phyloP scores from a whole-genome alignment of 495 filamentous ascomycete species.

The Friedmanniomyces endolithicus region DNA sequence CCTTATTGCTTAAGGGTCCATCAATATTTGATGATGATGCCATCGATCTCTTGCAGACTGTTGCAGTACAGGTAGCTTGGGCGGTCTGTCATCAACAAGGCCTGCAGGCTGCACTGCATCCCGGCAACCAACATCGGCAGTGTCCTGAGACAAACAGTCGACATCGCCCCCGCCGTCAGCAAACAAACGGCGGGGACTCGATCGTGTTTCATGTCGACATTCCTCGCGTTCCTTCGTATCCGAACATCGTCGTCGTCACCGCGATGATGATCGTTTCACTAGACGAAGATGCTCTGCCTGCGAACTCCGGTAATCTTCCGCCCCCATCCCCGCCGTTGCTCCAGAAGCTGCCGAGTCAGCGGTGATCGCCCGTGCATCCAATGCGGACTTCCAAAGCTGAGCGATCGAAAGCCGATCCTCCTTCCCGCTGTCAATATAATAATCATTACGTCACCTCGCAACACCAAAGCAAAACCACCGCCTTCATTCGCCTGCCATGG shows the following conservation, averaged over 20 bases:
- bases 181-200: background rate
- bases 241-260: background rate
- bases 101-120: background rate
- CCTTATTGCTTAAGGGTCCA: background rate
- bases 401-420: no score
- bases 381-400: background rate
- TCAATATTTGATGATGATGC: background rate
- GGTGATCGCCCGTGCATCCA: background rate
- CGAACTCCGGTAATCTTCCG: no score
- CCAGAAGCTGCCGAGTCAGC: background rate
- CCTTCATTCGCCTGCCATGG: background rate
- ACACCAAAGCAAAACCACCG: background rate
- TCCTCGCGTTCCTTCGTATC: background rate
- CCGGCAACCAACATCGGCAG: no score
- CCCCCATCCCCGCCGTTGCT: background rate
- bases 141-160: background rate
- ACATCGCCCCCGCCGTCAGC: background rate
- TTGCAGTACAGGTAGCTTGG: no score
- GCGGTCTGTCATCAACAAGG: no score
- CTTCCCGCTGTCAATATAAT: background rate
- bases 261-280: no score
- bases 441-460: background rate
- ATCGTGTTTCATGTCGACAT: background rate
- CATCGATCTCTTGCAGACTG: background rate
- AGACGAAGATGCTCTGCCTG: no score